Conservation (phyloP, 352 stramenopile species). For the Nothophytophthora sp. region DNA sequence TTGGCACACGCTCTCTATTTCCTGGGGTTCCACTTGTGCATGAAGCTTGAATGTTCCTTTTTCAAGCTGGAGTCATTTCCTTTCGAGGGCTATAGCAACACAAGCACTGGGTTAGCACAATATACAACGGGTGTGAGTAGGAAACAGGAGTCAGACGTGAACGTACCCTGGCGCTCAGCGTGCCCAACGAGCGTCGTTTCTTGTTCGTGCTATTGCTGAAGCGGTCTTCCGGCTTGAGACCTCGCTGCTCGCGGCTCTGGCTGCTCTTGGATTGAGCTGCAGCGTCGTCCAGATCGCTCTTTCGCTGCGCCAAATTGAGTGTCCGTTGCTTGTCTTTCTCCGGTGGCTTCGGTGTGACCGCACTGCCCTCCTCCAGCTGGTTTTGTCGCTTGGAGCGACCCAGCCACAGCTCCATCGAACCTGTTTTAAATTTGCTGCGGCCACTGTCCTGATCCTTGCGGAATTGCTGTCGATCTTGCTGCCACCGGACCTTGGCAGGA, state of each 20-base stretch:
- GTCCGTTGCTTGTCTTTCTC: constrained; percentile 10
- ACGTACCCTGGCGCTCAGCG: constrained; percentile 24
- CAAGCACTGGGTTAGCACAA: constrained; percentile 1
- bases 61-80: not conserved
- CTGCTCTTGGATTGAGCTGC: constrained; percentile 6
- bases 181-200: constrained; percentile 19
- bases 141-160: not conserved
- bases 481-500: constrained; percentile 22
- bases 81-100: not conserved
- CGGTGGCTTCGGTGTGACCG: constrained; percentile 3
- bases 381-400: constrained; percentile 6
- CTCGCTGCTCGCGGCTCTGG: not conserved
- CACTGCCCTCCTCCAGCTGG: constrained; percentile 9
- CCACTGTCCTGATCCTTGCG: no score
- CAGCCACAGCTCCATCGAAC: constrained; percentile 15
- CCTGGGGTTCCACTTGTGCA: constrained; percentile 7
- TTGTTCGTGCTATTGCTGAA: constrained; percentile 9
- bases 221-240: not conserved
- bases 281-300: constrained; percentile 3
- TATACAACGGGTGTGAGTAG: not conserved
- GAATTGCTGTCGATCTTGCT: constrained; percentile 15
- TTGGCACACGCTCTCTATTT: constrained; percentile 2
- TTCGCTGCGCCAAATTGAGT: constrained; percentile 18
- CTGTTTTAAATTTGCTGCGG: constrained; percentile 8
- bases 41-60: constrained; percentile 4